Evolutionary conservation across 805 yeast species (phyloP).

Genomic region (Komagataella pseudopastoris): DNA sequence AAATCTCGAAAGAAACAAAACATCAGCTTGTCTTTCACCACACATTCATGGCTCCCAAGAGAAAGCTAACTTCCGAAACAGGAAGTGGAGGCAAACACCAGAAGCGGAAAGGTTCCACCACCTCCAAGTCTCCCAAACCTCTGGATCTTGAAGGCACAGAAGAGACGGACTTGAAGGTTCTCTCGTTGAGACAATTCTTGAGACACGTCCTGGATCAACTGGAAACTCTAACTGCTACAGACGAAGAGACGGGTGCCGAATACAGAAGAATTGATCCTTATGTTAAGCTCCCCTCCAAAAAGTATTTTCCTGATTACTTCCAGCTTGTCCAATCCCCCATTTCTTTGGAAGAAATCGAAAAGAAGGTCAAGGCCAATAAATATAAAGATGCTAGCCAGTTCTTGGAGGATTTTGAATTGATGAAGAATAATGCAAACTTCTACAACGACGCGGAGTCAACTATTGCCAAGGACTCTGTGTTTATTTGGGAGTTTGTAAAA

Average conservation of each 20-base stretch:
- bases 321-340: constrained; percentile 50
- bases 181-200: not conserved
- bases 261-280: not conserved
- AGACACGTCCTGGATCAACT: not conserved
- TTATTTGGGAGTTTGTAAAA: constrained; percentile 41
- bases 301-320: constrained; percentile 72
- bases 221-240: not conserved
- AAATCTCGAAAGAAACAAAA: not conserved
- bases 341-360: constrained; percentile 53
- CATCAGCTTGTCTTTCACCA: not conserved
- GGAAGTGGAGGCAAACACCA: not conserved
- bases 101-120: not conserved
- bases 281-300: constrained; percentile 56
- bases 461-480: constrained; percentile 53
- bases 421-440: constrained; percentile 58
- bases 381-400: constrained; percentile 29
- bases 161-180: not conserved
- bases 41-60: not conserved
- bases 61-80: not conserved
- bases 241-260: not conserved
- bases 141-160: not conserved
- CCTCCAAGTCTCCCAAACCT: not conserved
- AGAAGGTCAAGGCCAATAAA: constrained; percentile 23
- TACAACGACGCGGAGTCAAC: constrained; percentile 57
- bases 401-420: constrained; percentile 44